Conservation (phyloP, 306 rosid genomes). For the Crotalaria pallida region DNA sequence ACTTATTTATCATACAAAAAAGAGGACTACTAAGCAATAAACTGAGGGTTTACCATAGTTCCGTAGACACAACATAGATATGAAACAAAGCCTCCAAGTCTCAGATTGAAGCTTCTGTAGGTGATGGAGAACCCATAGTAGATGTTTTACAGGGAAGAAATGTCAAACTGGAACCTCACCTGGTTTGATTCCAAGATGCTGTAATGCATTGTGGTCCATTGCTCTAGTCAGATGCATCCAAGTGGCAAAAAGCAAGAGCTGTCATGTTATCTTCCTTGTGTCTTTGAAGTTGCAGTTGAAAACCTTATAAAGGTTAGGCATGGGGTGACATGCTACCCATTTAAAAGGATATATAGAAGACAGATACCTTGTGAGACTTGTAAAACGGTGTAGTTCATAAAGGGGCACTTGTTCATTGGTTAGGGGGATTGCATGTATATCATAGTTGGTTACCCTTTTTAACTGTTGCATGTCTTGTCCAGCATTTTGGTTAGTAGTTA, state of each 20-base stretch:
- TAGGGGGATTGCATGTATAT: slow-evolving; percentile 25
- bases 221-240: slow-evolving; percentile 32
- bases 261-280: slow-evolving; percentile 18
- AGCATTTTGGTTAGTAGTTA: neutral
- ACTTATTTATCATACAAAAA: neutral
- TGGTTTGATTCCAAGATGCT: slow-evolving; percentile 22
- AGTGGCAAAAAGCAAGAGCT: slow-evolving; percentile 39
- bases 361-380: slow-evolving; percentile 14
- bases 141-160: slow-evolving; percentile 38
- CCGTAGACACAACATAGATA: neutral
- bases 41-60: neutral
- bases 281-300: slow-evolving; percentile 36
- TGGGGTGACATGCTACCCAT: slow-evolving; percentile 35
- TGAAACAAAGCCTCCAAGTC: neutral
- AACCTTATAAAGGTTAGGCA: slow-evolving; percentile 29
- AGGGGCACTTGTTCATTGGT: neutral
- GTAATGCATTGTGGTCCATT: slow-evolving; percentile 17
- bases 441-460: neutral
- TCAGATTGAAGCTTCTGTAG: slow-evolving; percentile 17
- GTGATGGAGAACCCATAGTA: slow-evolving; percentile 32
- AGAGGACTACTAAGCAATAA: neutral
- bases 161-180: slow-evolving; percentile 31
- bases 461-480: neutral
- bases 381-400: slow-evolving; percentile 25
- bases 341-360: slow-evolving; percentile 15